Evolutionary conservation across 768 basidiomycete species (phyloP).

Genomic region (Serendipita sp.): DNA sequence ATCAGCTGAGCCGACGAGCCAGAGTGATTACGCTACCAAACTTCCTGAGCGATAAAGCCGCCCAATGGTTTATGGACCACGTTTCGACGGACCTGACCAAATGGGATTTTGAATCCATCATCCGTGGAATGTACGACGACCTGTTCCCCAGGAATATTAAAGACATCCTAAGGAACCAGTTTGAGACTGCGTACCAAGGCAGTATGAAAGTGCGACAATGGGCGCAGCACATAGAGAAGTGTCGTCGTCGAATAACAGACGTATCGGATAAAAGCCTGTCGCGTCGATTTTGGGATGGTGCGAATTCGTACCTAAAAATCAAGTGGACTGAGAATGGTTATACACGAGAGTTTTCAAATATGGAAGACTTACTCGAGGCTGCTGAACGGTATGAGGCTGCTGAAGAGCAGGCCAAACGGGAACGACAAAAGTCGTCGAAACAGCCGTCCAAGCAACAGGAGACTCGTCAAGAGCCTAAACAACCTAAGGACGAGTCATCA

Average conservation of each 20-base stretch:
- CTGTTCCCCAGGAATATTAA: slow-evolving; percentile 22
- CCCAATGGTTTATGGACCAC: slow-evolving; percentile 20
- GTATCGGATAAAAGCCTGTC: slow-evolving; percentile 18
- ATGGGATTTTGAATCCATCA: slow-evolving; percentile 20
- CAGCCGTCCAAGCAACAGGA: too few species aligned
- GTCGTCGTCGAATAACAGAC: slow-evolving; percentile 21
- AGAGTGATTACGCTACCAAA: not conserved
- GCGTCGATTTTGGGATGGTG: slow-evolving; percentile 22
- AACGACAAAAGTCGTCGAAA: too few species aligned
- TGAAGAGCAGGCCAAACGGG: not conserved
- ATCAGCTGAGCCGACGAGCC: not conserved
- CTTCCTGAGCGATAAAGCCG: slow-evolving; percentile 20
- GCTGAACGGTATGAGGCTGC: slow-evolving; percentile 21
- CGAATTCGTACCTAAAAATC: slow-evolving; percentile 15
- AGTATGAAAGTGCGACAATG: slow-evolving; percentile 19
- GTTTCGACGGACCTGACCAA: slow-evolving; percentile 15
- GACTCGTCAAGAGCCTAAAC: not conserved
- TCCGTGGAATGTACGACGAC: slow-evolving; percentile 21
- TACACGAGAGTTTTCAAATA: slow-evolving; percentile 15
- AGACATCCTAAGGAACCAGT: slow-evolving; percentile 15
- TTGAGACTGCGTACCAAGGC: slow-evolving; percentile 15
- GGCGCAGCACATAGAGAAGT: slow-evolving; percentile 20
- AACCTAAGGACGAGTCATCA: too few species aligned
- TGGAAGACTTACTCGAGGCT: slow-evolving; percentile 15
- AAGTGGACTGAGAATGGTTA: slow-evolving; percentile 19